Percentiles rank a stretch among this genome's conserved stretches.
These are phyloP conservation scores for Diaporthe sp. DNA, from an alignment of 2,329 filamentous ascomycete genomes.

Conservation along the genomic window DNA sequence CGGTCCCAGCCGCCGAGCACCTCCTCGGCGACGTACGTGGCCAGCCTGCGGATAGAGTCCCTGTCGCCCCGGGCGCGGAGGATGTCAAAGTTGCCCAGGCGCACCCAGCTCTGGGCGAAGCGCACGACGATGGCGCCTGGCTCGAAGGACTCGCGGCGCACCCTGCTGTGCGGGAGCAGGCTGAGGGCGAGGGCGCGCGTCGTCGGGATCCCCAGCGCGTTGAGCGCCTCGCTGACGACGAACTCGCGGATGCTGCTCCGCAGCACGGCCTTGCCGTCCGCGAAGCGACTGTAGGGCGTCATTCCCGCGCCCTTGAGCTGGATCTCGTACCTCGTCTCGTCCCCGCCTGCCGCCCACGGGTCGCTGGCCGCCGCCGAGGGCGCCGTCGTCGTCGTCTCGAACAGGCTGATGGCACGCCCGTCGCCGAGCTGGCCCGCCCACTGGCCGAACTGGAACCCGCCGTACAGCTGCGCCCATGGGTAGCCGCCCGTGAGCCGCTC, in stretches of 20 bases:
- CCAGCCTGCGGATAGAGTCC: conserved; percentile 77
- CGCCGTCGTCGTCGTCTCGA: conserved; percentile 83
- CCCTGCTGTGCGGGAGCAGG: conserved; percentile 77
- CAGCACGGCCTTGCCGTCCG: conserved; percentile 94
- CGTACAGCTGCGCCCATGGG: conserved; percentile 98
- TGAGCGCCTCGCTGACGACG: conserved; percentile 88
- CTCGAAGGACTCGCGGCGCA: conserved; percentile 84
- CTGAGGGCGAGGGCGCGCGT: conserved; percentile 89
- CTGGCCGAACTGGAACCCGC: conserved; percentile 82
- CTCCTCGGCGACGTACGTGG: conserved; percentile 87
- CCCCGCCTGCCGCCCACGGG: conserved; percentile 40
- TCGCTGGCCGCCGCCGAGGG: conserved; percentile 58
- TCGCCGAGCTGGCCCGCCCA: conserved; percentile 98
- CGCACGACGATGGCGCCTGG: conserved; percentile 93
- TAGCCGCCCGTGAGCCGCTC: conserved; percentile 79
- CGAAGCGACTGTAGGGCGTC: conserved; percentile 96
- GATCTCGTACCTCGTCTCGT: conserved; percentile 78
- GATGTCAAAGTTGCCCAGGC: conserved; percentile 97
- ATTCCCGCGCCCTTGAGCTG: conserved; percentile 94
- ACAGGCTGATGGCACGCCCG: conserved; percentile 92
- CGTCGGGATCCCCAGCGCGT: conserved; percentile 86
- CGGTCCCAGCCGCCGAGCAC: conserved; percentile 90
- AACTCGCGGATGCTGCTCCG: conserved; percentile 95
- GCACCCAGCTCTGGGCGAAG: conserved; percentile 91
- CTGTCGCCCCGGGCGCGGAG: conserved; percentile 85